Evolutionary conservation across 257 asterid species (phyloP).

Genomic region (Linderniella brevidens): DNA sequence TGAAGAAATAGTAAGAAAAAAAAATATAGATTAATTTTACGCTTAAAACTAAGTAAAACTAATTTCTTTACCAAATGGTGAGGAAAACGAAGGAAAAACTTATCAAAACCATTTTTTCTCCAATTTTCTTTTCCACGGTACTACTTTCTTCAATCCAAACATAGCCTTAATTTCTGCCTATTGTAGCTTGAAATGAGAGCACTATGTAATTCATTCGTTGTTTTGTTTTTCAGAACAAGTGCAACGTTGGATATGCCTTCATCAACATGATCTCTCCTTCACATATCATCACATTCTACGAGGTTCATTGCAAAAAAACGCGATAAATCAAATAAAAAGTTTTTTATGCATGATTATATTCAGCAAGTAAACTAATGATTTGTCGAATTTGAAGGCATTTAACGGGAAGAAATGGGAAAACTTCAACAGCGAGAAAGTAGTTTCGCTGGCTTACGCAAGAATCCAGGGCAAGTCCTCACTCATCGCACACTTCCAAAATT

Average conservation of each 20-base stretch:
- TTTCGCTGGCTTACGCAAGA: constrained; percentile 3
- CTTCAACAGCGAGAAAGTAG: constrained; percentile 4
- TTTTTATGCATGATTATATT: background rate
- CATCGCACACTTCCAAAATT: constrained; percentile 1
- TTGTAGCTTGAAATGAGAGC: background rate
- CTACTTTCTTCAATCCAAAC: too few relatives aligned
- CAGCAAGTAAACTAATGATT: background rate
- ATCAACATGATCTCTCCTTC: constrained; percentile 95
- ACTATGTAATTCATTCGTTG: constrained; percentile 6
- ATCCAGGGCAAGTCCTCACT: constrained; percentile 2
- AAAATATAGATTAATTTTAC: too few relatives aligned
- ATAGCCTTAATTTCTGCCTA: too few relatives aligned
- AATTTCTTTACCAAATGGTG: too few relatives aligned
- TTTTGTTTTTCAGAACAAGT: constrained; percentile 60
- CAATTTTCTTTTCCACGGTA: too few relatives aligned
- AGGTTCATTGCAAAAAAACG: constrained; percentile 23
- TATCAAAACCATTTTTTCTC: too few relatives aligned
- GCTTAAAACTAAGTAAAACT: too few relatives aligned
- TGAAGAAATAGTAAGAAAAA: too few relatives aligned
- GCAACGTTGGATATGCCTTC: constrained; percentile 98
- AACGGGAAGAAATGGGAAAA: constrained; percentile 6
- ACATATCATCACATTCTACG: constrained; percentile 57
- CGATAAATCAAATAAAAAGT: background rate
- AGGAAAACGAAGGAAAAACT: too few relatives aligned
- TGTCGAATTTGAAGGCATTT: background rate